Conservation (phyloP, 768 basidiomycete genomes). For the Tricholoma saponaceum region DNA sequence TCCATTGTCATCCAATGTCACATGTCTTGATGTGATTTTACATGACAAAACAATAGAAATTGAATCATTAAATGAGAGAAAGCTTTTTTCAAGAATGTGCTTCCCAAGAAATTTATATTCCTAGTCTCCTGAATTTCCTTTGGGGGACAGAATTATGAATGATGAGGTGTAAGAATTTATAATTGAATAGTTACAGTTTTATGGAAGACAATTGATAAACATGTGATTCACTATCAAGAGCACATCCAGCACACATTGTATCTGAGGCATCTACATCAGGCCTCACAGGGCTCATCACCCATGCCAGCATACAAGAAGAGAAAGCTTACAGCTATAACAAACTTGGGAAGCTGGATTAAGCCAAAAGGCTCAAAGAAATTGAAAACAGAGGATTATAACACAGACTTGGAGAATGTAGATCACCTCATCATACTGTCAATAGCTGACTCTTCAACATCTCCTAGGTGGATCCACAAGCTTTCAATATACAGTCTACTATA, state of each 20-base stretch:
- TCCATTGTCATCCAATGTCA: constrained; percentile 3
- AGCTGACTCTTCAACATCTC: not conserved
- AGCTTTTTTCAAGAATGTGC: not conserved
- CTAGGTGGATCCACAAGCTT: not conserved
- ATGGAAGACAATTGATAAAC: not conserved
- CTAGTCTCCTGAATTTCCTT: not conserved
- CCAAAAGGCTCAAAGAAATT: not conserved
- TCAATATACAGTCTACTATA: not conserved
- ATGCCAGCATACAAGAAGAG: not conserved
- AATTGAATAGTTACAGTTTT: not conserved
- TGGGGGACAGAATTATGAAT: not conserved
- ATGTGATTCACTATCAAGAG: not conserved
- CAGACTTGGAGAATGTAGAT: not conserved
- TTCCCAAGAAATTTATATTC: not conserved
- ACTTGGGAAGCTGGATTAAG: not conserved
- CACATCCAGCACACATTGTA: not conserved
- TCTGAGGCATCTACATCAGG: not conserved
- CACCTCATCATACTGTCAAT: not conserved
- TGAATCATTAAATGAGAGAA: not conserved
- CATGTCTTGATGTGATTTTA: not conserved
- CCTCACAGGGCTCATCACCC: not conserved
- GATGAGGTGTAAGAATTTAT: not conserved
- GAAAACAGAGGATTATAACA: not conserved
- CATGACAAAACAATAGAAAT: not conserved
- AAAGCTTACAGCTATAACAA: not conserved